These are phyloP conservation scores for Austroboletus eburneus DNA, from an alignment of 768 basidiomycete genomes.

Conservation along the genomic window DNA sequence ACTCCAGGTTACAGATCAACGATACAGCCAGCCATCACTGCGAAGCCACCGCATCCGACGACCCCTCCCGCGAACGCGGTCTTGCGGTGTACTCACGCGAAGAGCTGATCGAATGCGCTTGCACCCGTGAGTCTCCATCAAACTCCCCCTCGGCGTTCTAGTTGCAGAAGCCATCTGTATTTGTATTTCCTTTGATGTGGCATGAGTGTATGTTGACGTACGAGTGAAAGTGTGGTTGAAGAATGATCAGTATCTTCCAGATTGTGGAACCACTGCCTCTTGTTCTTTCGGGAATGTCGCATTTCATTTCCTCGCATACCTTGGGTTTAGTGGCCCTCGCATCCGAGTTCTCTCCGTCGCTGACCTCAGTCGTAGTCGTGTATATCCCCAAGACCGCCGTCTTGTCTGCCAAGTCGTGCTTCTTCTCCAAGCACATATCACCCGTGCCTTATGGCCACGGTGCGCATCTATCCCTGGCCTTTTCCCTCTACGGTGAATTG, in stretches of 20 bases:
- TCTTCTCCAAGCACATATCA: slow-evolving; percentile 41
- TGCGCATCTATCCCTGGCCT: slow-evolving; percentile 56
- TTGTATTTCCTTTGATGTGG: slow-evolving; percentile 1
- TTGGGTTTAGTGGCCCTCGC: not conserved
- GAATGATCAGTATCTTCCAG: slow-evolving; percentile 5
- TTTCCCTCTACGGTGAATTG: slow-evolving; percentile 66
- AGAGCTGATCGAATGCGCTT: slow-evolving; percentile 17
- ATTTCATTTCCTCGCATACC: slow-evolving; percentile 1
- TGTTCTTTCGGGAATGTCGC: not conserved
- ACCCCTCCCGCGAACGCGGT: slow-evolving; percentile 11
- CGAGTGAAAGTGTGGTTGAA: not conserved
- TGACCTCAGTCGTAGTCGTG: slow-evolving; percentile 43
- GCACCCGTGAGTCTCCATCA: slow-evolving; percentile 26
- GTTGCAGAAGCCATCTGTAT: not conserved
- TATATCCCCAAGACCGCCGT: slow-evolving; percentile 60
- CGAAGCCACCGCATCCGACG: slow-evolving; percentile 5
- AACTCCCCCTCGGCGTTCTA: slow-evolving; percentile 7
- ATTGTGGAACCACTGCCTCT: not conserved
- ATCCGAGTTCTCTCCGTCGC: not conserved
- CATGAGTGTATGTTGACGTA: not conserved
- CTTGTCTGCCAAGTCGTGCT: slow-evolving; percentile 57
- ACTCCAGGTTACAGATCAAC: slow-evolving; percentile 39
- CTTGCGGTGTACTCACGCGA: slow-evolving; percentile 24
- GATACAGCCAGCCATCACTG: slow-evolving; percentile 1
- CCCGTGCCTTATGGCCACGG: slow-evolving; percentile 49